Evolutionary conservation across 192 early-diverging fungal species (phyloP), one percentile per base, ranked within the genome.

Genomic region (Podila clonocystis): DNA sequence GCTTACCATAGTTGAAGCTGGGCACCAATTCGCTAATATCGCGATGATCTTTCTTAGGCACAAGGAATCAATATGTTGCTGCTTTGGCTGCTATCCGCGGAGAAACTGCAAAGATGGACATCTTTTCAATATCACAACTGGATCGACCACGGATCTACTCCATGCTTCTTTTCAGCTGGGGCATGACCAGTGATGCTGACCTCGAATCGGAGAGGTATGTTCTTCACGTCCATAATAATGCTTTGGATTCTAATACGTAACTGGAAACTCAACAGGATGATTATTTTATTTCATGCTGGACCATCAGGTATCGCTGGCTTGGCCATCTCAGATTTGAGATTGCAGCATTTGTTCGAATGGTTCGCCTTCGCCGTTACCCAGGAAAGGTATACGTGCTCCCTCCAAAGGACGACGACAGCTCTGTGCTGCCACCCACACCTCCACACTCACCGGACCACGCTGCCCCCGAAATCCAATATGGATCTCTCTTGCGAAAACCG

Each of bases 91-190:
- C 86, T 20, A 83, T 89, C 50, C 87, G 87, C 50, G 88, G 84
- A 11, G 68, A 83, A 41, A 74, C 79, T 0, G 70, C 80, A 19
- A 85, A 86, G 41, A 59, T 91, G 55, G 89, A 91, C 52, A 88
- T 91, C 33, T 88, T 87, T 86, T 85, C 86, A 28, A 70, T 84
- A 5, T 85, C 87, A 24, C 68, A 84, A 60, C 74, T 71, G 1
- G 72, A 72, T 1, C 85, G 87, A 11, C 69, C 62, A n/a, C 80
- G 72, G 19, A 80, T 86, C 26, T 85, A 89, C 52, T 84, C 88
- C 31, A 86, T 88, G 72, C 68, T 91, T 36, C 78, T 86, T 6
- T 77, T 88, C 73, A 85, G 85, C 33, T 91, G 88, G 89, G 89
- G 88, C 1, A 73, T 89, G 74, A 72, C 87, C 48, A 87, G 87